phyloP scores from a whole-genome alignment of 192 early-diverging fungal species.

The Endogone sp. region DNA sequence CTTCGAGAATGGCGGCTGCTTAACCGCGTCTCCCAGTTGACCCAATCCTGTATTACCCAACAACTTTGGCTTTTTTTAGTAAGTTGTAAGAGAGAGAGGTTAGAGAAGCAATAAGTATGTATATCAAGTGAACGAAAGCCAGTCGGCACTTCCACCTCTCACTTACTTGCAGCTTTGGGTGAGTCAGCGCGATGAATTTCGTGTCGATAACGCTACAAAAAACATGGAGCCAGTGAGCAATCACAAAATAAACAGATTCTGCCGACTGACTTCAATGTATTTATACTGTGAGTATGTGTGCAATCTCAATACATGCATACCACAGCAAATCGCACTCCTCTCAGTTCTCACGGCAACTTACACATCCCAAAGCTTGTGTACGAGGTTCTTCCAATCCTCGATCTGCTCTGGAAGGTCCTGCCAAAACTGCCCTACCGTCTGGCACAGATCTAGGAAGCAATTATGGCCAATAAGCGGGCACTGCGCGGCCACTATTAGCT shows the following conservation, averaged over 20 bases:
- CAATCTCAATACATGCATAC: not conserved
- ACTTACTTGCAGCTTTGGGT: slow-evolving; percentile 39
- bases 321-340: not conserved
- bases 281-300: too few species aligned
- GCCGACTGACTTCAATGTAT: too few species aligned
- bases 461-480: slow-evolving; percentile 91
- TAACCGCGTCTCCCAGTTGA: too few species aligned
- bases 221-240: not conserved
- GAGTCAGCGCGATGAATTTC: slow-evolving; percentile 61
- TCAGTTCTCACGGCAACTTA: slow-evolving; percentile 21
- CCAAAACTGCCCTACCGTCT: slow-evolving; percentile 74
- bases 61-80: not conserved
- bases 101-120: too few species aligned
- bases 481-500: slow-evolving; percentile 61
- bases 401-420: slow-evolving; percentile 59
- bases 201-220: slow-evolving; percentile 70
- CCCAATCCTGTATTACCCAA: too few species aligned
- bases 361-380: slow-evolving; percentile 57
- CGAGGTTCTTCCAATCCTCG: slow-evolving; percentile 59
- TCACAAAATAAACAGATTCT: slow-evolving; percentile 2
- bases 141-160: too few species aligned
- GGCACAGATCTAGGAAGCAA: slow-evolving; percentile 82
- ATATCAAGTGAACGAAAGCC: too few species aligned
- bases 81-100: too few species aligned
- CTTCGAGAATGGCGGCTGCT: too few species aligned